Conservation (phyloP, 768 basidiomycete genomes). For the Hysterangium stoloniferum region DNA sequence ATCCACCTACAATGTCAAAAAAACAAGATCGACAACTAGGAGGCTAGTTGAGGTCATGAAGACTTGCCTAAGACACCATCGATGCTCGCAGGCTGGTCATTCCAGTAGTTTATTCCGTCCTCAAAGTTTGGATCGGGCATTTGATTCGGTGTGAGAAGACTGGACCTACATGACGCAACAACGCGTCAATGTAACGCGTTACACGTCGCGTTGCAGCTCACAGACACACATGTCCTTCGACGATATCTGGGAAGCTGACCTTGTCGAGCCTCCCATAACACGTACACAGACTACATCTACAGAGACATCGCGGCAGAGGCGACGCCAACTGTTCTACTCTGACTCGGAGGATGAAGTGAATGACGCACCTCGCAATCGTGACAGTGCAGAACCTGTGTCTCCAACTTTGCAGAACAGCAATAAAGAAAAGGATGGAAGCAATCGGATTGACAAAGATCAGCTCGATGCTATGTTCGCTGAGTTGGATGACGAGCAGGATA, state of each 20-base stretch:
- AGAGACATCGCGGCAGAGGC: constrained; percentile 13
- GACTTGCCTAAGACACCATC: constrained; percentile 77
- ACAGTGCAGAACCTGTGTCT: neutral
- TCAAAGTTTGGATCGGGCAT: constrained; percentile 45
- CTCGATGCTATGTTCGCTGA: constrained; percentile 15
- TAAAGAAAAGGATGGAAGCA: too few species aligned
- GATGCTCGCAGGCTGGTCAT: constrained; percentile 65
- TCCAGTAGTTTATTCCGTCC: constrained; percentile 85
- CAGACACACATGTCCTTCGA: constrained; percentile 32
- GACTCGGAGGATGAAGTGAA: constrained; percentile 46
- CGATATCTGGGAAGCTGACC: constrained; percentile 42
- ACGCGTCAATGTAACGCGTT: constrained; percentile 17
- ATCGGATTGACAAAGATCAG: neutral
- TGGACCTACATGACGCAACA: constrained; percentile 15
- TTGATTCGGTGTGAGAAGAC: neutral
- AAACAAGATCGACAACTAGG: constrained; percentile 6
- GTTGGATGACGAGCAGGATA: constrained; percentile 32
- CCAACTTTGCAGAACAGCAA: neutral
- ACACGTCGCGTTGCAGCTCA: constrained; percentile 6
- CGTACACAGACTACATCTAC: constrained; percentile 15
- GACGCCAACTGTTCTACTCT: constrained; percentile 48
- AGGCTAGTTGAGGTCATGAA: too few species aligned
- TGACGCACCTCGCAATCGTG: neutral
- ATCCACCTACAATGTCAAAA: constrained; percentile 19
- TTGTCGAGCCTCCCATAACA: constrained; percentile 7